Conservation (phyloP, 805 yeast species). For the Candida maris region DNA sequence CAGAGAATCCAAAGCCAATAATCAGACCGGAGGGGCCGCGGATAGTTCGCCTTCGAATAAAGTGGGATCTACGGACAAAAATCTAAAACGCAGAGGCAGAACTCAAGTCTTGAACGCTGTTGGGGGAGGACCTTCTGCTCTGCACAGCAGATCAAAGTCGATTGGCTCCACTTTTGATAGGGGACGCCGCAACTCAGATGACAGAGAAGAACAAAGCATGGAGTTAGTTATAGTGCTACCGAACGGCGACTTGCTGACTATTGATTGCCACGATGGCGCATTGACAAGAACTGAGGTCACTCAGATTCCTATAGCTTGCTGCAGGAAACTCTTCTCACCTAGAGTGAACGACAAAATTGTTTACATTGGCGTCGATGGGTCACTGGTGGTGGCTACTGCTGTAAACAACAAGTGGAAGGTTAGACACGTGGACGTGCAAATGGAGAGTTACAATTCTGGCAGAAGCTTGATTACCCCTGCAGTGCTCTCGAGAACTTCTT, state of each 20-base stretch:
- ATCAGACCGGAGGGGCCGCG: too few relatives aligned
- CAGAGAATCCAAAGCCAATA: constrained; percentile 13
- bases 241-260: constrained; percentile 46
- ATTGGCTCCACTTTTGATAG: constrained; percentile 32
- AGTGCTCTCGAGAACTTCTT: constrained; percentile 28
- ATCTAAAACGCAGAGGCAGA: too few relatives aligned
- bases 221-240: constrained; percentile 54
- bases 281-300: constrained; percentile 34
- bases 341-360: constrained; percentile 72
- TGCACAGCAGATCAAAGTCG: constrained; percentile 24
- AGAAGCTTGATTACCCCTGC: constrained; percentile 37
- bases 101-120: too few relatives aligned
- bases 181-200: constrained; percentile 22
- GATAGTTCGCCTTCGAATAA: too few relatives aligned
- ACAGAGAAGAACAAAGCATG: constrained; percentile 29
- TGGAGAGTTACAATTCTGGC: constrained; percentile 44
- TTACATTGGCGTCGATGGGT: constrained; percentile 46
- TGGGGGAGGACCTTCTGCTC: too few relatives aligned
- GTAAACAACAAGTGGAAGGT: constrained; percentile 66
- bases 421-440: constrained; percentile 45
- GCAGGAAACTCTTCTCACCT: constrained; percentile 60
- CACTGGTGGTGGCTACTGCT: constrained; percentile 57
- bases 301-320: constrained; percentile 39
- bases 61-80: too few relatives aligned
- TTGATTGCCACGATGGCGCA: constrained; percentile 49